A percentile compares a stretch with the other conserved stretches of the same genome.
Conservation (phyloP, 208 protist genomes). For the Herpetomonas muscarum region DNA sequence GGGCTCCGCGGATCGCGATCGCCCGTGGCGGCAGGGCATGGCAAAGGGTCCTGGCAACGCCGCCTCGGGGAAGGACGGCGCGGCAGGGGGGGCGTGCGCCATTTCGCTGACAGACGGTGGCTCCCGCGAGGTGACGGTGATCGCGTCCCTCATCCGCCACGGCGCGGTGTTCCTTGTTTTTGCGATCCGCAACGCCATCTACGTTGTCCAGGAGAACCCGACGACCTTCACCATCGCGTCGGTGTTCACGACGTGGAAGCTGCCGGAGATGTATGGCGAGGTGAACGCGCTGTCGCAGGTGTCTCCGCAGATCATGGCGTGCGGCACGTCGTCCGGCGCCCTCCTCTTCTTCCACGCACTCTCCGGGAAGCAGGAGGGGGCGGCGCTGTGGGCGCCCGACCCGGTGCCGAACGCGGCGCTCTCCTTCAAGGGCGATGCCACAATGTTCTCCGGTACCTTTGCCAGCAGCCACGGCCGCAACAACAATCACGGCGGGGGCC, state of each 20-base stretch:
- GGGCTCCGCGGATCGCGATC: background rate
- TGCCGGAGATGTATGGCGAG: slow-evolving; percentile 45
- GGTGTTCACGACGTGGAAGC: slow-evolving; percentile 37
- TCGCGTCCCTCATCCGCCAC: slow-evolving; percentile 62
- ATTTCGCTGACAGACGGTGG: background rate
- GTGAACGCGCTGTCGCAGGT: slow-evolving; percentile 48
- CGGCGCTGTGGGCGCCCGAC: slow-evolving; percentile 59
- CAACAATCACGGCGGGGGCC: no score
- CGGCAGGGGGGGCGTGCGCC: background rate
- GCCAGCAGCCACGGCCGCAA: no score
- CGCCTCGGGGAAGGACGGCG: background rate
- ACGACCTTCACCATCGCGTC: slow-evolving; percentile 58
- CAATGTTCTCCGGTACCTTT: no score
- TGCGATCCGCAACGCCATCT: slow-evolving; percentile 35
- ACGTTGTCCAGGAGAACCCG: slow-evolving; percentile 48
- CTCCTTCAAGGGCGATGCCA: background rate
- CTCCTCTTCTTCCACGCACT: slow-evolving; percentile 74
- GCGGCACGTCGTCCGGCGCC: slow-evolving; percentile 64
- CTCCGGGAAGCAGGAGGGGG: slow-evolving; percentile 70
- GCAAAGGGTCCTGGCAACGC: background rate
- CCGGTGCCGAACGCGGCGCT: background rate
- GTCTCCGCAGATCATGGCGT: slow-evolving; percentile 54
- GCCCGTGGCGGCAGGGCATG: slow-evolving; percentile 2
- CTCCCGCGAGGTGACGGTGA: slow-evolving; percentile 47
- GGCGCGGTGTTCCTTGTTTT: slow-evolving; percentile 67